Conservation (phyloP, 371 early-diverging fungal genomes). For the Batkoa obscura region DNA sequence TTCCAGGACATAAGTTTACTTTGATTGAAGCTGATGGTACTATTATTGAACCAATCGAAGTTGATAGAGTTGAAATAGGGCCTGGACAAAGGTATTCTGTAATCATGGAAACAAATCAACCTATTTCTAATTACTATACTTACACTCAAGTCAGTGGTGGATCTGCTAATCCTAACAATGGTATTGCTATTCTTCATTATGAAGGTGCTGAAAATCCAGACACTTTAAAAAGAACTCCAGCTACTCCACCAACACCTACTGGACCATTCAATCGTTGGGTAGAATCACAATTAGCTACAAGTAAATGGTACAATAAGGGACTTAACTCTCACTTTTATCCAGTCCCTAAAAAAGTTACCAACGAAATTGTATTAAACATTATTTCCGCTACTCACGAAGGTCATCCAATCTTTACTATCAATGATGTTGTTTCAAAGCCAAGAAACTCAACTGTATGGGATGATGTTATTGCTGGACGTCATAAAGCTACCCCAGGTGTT, state of each 20-base stretch:
- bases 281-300: background rate
- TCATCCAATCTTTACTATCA: background rate
- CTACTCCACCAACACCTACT: background rate
- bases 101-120: constrained; percentile 15
- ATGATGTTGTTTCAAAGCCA: background rate
- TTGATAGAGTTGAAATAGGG: constrained; percentile 13
- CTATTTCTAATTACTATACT: constrained; percentile 14
- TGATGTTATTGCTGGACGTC: background rate
- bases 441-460: background rate
- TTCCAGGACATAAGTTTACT: constrained; percentile 15
- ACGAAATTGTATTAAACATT: background rate
- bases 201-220: constrained; percentile 9
- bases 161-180: constrained; percentile 10
- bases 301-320: background rate
- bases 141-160: constrained; percentile 10
- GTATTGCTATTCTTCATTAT: constrained; percentile 14
- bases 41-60: constrained; percentile 11
- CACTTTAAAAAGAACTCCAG: background rate
- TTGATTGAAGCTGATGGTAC: constrained; percentile 23
- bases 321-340: background rate
- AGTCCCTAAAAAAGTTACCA: background rate
- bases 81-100: constrained; percentile 21
- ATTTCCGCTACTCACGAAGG: background rate
- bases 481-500: background rate
- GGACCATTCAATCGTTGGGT: background rate